A percentile compares a stretch with the other conserved stretches of the same genome.
Evolutionary conservation across 352 stramenopile genomes (phyloP).

Genomic region (Pythium pectinolyticum): DNA sequence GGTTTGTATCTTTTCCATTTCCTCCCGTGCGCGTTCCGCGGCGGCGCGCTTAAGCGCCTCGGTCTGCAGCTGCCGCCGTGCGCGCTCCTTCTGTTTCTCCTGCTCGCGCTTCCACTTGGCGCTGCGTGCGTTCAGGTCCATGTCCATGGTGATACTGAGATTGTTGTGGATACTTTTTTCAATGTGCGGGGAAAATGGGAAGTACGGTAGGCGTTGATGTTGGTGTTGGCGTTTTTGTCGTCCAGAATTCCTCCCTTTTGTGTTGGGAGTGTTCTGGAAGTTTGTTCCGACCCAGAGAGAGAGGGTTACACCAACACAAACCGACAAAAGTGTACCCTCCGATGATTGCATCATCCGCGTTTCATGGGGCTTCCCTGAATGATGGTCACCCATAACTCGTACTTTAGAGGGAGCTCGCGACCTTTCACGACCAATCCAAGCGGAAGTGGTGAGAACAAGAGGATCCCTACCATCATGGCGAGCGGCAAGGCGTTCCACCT

Average conservation of each 20-base stretch:
- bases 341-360: background rate
- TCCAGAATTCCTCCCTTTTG: no score
- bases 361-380: background rate
- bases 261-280: background rate
- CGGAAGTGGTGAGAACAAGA: no score
- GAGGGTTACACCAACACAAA: background rate
- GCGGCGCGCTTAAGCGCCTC: slow-evolving; percentile 53
- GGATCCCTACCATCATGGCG: slow-evolving; percentile 1
- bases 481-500: slow-evolving; percentile 7
- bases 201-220: background rate
- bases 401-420: slow-evolving; percentile 6
- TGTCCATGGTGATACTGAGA: slow-evolving; percentile 61
- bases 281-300: slow-evolving; percentile 10
- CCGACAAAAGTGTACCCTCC: background rate
- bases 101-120: slow-evolving; percentile 73
- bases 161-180: slow-evolving; percentile 1
- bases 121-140: slow-evolving; percentile 67
- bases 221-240: no score
- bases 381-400: slow-evolving; percentile 1
- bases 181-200: no score
- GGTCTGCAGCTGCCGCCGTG: slow-evolving; percentile 51
- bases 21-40: slow-evolving; percentile 39
- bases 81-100: slow-evolving; percentile 55
- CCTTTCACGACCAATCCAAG: slow-evolving; percentile 26
- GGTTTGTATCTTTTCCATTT: slow-evolving; percentile 46